These are phyloP conservation scores for Mycena metata DNA, from an alignment of 768 basidiomycete species.

Conservation along the genomic window DNA sequence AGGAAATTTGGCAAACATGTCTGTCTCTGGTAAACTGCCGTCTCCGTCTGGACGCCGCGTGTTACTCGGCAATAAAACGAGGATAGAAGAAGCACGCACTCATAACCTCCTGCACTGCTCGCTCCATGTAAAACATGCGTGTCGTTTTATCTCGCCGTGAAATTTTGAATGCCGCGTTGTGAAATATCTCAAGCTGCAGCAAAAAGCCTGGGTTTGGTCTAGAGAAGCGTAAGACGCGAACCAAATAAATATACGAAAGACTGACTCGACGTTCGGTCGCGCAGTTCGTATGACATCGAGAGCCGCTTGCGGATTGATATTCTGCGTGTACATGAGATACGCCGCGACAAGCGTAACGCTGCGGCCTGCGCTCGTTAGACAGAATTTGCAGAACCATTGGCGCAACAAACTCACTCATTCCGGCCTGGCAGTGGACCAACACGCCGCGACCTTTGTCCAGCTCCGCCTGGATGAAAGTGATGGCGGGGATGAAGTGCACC, in stretches of 20 bases:
- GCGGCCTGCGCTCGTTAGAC: constrained; percentile 64
- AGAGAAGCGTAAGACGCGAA: constrained; percentile 1
- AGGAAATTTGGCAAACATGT: constrained; percentile 85
- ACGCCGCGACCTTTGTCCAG: constrained; percentile 82
- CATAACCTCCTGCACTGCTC: constrained; percentile 80
- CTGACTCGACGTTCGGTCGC: constrained; percentile 81
- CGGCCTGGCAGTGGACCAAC: constrained; percentile 92
- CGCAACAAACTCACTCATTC: constrained; percentile 74
- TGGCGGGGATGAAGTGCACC: constrained; percentile 80
- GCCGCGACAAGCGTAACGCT: constrained; percentile 90
- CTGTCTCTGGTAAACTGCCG: constrained; percentile 70
- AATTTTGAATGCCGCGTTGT: constrained; percentile 78
- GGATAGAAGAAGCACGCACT: constrained; percentile 63
- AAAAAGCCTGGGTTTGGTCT: constrained; percentile 93
- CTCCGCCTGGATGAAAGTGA: constrained; percentile 87
- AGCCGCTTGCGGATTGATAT: constrained; percentile 70
- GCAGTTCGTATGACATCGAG: constrained; percentile 75
- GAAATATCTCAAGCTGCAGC: constrained; percentile 84
- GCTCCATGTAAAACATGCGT: constrained; percentile 87
- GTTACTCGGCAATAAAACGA: neutral
- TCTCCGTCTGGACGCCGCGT: constrained; percentile 71
- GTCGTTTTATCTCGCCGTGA: constrained; percentile 76
- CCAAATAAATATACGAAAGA: constrained; percentile 22
- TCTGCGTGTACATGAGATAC: constrained; percentile 85
- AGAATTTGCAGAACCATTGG: constrained; percentile 10